phyloP scores from a whole-genome alignment of 495 filamentous ascomycete species.

The Acidiella bohemica region DNA sequence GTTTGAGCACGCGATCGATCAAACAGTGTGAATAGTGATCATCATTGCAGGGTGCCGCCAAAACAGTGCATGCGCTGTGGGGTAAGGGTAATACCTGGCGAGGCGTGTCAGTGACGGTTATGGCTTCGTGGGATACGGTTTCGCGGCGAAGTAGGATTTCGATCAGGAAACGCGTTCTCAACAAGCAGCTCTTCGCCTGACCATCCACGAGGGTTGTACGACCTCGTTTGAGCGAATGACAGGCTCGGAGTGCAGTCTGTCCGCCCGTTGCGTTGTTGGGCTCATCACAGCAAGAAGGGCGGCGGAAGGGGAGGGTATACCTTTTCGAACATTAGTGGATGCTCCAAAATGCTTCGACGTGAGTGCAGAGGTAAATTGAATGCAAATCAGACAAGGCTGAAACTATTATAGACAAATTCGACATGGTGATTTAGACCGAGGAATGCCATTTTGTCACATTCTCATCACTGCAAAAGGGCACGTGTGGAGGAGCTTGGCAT shows the following conservation, averaged over 20 bases:
- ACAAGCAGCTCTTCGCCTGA: slow-evolving; percentile 63
- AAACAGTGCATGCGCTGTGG: not conserved
- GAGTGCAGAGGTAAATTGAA: not conserved
- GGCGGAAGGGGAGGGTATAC: not conserved
- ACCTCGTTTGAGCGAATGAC: slow-evolving; percentile 53
- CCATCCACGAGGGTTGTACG: slow-evolving; percentile 81
- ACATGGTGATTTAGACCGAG: slow-evolving; percentile 88
- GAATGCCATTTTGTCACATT: slow-evolving; percentile 80
- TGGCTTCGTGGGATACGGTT: too few relatives aligned
- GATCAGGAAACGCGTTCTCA: slow-evolving; percentile 96
- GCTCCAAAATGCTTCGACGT: too few relatives aligned
- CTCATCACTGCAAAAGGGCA: slow-evolving; percentile 56
- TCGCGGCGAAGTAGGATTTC: too few relatives aligned
- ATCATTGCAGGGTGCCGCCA: slow-evolving; percentile 39
- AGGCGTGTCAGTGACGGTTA: too few relatives aligned
- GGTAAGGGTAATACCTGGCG: too few relatives aligned
- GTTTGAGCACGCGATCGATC: slow-evolving; percentile 48
- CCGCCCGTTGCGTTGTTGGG: slow-evolving; percentile 92
- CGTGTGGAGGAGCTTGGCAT: slow-evolving; percentile 27
- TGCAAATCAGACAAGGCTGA: slow-evolving; percentile 93
- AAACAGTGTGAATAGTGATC: slow-evolving; percentile 98
- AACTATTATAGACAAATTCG: slow-evolving; percentile 72
- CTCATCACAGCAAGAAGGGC: slow-evolving; percentile 62
- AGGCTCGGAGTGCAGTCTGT: slow-evolving; percentile 65
- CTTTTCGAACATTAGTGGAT: too few relatives aligned